Evolutionary conservation across 768 basidiomycete species (phyloP).

Genomic region (Tricholoma flavovirens): DNA sequence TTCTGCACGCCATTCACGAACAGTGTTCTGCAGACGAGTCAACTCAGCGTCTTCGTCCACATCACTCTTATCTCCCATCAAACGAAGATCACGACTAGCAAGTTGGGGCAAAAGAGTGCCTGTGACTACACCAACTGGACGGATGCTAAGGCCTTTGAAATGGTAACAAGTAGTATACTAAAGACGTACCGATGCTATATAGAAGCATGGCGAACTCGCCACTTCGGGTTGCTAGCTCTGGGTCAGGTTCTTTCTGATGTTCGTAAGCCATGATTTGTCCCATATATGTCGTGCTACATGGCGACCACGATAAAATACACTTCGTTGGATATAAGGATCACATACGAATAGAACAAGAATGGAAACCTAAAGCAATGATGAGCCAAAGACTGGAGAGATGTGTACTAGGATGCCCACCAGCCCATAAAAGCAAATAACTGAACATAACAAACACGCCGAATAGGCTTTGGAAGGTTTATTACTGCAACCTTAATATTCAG

Average conservation of each 20-base stretch:
- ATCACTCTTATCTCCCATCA: constrained; percentile 67
- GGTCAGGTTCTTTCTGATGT: constrained; percentile 64
- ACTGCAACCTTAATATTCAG: constrained; percentile 73
- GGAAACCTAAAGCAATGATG: constrained; percentile 62
- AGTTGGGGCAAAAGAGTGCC: constrained; percentile 79
- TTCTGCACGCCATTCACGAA: constrained; percentile 81
- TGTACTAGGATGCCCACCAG: constrained; percentile 47
- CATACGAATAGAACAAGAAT: constrained; percentile 87
- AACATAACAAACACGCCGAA: constrained; percentile 86
- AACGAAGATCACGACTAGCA: constrained; percentile 71
- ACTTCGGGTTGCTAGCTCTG: constrained; percentile 75
- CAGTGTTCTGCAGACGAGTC: constrained; percentile 59
- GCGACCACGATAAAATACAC: background rate
- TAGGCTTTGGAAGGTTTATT: constrained; percentile 71
- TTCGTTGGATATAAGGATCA: constrained; percentile 3
- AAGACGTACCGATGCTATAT: constrained; percentile 74
- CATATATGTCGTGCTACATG: constrained; percentile 78
- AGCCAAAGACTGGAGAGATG: background rate
- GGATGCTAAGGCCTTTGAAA: constrained; percentile 7
- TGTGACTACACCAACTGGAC: constrained; percentile 75
- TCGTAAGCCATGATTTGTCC: constrained; percentile 92
- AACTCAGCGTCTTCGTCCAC: constrained; percentile 75
- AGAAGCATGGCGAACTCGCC: constrained; percentile 88
- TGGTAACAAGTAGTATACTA: background rate
- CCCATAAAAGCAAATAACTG: constrained; percentile 97